A percentile compares a stretch with the other conserved stretches of the same genome.
Evolutionary conservation across 352 stramenopile species (phyloP).

Genomic region (Phytophthora kernoviae): DNA sequence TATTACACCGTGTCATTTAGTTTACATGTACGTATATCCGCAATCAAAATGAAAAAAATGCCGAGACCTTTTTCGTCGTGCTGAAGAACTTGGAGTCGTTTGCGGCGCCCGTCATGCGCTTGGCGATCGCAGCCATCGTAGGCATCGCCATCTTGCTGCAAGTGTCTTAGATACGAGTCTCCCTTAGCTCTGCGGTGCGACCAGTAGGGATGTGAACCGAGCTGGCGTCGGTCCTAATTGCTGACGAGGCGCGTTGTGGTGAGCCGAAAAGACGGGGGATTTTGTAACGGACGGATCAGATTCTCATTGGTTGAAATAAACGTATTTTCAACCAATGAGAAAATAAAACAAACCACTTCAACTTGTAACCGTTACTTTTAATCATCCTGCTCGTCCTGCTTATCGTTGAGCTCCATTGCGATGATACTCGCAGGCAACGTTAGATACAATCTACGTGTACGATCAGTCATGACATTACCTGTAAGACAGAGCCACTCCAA

Average conservation of each 20-base stretch:
- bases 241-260: conserved; percentile 1
- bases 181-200: not conserved
- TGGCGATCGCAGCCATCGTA: conserved; percentile 87
- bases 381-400: conserved; percentile 21
- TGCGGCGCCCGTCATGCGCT: conserved; percentile 88
- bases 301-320: no score
- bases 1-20: not conserved
- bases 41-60: not conserved
- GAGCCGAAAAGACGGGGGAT: not conserved
- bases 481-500: conserved; percentile 65
- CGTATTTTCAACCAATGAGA: no score
- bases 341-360: no score
- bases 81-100: conserved; percentile 99
- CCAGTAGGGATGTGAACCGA: not conserved
- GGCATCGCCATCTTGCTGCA: conserved; percentile 70
- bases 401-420: conserved; percentile 54
- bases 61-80: conserved; percentile 96
- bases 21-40: not conserved
- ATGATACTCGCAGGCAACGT: conserved; percentile 34
- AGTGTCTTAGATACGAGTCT: not conserved
- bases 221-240: not conserved
- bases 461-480: conserved; percentile 68
- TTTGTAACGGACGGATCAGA: not conserved
- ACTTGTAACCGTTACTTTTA: not conserved
- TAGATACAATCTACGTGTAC: conserved; percentile 38